These are phyloP conservation scores for Microthyrium microscopicum DNA, from an alignment of 2,329 filamentous ascomycete genomes.

Conservation along the genomic window DNA sequence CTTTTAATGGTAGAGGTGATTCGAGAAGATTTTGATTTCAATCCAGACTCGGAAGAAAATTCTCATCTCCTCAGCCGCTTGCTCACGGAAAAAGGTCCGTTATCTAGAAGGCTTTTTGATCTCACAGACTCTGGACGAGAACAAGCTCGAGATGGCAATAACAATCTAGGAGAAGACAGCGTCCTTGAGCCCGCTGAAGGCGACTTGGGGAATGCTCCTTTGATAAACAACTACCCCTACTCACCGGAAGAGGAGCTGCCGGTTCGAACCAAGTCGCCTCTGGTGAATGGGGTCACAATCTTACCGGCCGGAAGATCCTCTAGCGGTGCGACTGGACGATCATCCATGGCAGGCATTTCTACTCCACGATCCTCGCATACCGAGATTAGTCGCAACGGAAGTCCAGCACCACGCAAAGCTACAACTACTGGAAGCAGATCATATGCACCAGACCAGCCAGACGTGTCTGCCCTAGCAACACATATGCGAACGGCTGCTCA, in stretches of 20 bases:
- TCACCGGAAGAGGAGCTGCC: constrained; percentile 25
- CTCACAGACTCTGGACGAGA: constrained; percentile 44
- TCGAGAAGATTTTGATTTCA: constrained; percentile 67
- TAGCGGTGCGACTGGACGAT: constrained; percentile 35
- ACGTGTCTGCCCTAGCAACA: constrained; percentile 67
- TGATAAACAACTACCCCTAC: constrained; percentile 34
- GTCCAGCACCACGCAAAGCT: constrained; percentile 46
- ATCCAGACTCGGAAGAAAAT: constrained; percentile 59
- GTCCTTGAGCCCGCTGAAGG: constrained; percentile 72
- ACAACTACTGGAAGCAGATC: constrained; percentile 38
- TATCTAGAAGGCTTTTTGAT: constrained; percentile 32
- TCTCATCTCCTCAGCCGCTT: constrained; percentile 45
- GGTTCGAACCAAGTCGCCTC: constrained; percentile 13
- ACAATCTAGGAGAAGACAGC: constrained; percentile 41
- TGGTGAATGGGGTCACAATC: constrained; percentile 1
- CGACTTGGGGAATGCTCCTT: constrained; percentile 57
- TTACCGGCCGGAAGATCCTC: constrained; percentile 29
- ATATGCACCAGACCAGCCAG: constrained; percentile 54
- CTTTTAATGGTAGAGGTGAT: constrained; percentile 72
- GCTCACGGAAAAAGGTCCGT: constrained; percentile 48
- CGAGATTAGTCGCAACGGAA: constrained; percentile 50
- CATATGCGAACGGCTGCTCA: constrained; percentile 79
- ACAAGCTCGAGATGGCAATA: constrained; percentile 22
- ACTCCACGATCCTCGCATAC: constrained; percentile 56
- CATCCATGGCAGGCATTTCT: constrained; percentile 41